These are phyloP conservation scores for Polyplosphaeria fusca DNA, from an alignment of 495 filamentous ascomycete genomes.

Conservation along the genomic window DNA sequence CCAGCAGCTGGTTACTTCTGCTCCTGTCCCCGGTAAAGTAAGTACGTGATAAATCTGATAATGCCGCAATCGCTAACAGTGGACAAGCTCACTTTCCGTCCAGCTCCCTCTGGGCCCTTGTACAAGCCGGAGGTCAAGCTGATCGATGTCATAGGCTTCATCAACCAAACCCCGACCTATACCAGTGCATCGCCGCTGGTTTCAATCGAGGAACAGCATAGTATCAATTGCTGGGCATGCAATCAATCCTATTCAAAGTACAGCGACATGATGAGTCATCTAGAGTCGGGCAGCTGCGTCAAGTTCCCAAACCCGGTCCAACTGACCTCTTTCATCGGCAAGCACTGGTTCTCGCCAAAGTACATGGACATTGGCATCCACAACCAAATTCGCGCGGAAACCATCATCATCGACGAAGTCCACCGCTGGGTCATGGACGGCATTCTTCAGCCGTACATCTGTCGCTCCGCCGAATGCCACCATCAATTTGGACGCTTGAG, in stretches of 20 bases:
- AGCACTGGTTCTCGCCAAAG: slow-evolving; percentile 19
- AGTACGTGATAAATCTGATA: no score
- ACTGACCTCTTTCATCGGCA: slow-evolving; percentile 6
- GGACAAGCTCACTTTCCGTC: no score
- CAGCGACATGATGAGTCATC: slow-evolving; percentile 10
- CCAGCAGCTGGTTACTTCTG: no score
- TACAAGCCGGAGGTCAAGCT: no score
- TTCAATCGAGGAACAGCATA: no score
- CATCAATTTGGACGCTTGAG: slow-evolving; percentile 12
- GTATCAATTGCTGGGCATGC: slow-evolving; percentile 17
- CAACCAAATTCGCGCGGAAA: slow-evolving; percentile 3
- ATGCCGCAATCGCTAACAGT: no score
- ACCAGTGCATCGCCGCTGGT: no score
- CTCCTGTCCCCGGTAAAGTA: background rate
- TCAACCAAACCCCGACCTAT: no score
- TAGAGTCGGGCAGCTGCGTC: slow-evolving; percentile 18
- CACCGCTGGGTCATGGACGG: background rate
- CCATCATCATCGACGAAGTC: slow-evolving; percentile 6
- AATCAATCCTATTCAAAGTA: background rate
- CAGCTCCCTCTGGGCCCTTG: no score
- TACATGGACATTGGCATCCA: slow-evolving; percentile 25
- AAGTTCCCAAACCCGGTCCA: background rate
- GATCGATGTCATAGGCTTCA: no score
- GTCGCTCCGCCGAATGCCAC: slow-evolving; percentile 4
- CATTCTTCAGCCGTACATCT: slow-evolving; percentile 9